phyloP scores from a whole-genome alignment of 164 flowering plant species.

The Macadamia tetraphylla region DNA sequence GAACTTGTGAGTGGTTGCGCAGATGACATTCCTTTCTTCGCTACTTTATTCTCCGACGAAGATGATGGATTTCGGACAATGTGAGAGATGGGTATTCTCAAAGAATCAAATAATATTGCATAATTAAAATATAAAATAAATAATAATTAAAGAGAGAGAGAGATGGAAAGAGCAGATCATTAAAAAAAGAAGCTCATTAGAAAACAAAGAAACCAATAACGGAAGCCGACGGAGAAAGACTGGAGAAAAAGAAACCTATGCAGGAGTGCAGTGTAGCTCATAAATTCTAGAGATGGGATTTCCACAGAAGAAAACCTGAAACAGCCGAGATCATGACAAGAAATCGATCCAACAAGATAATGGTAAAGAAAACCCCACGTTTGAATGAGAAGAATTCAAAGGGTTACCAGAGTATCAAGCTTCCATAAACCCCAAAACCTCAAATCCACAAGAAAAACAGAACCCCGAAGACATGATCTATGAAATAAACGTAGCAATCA shows the following conservation, averaged over 20 bases:
- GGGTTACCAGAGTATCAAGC: neutral
- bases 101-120: neutral
- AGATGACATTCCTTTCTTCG: conserved; percentile 16
- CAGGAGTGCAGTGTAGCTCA: conserved; percentile 26
- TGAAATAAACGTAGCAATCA: neutral
- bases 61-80: no score
- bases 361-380: no score
- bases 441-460: neutral
- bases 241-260: conserved; percentile 41
- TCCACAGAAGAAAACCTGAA: conserved; percentile 5
- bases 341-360: neutral
- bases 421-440: neutral
- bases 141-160: neutral
- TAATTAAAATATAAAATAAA: neutral
- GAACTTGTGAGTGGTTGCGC: conserved; percentile 32
- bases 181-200: conserved; percentile 28
- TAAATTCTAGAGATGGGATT: conserved; percentile 18
- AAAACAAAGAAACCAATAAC: conserved; percentile 59
- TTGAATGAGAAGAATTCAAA: no score
- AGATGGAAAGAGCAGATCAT: neutral
- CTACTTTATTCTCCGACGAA: neutral
- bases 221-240: conserved; percentile 65
- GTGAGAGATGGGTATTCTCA: neutral
- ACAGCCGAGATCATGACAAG: conserved; percentile 12
- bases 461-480: neutral